A percentile compares a stretch with the other conserved stretches of the same genome.
These are phyloP conservation scores for Leishmania guyanensis DNA, from an alignment of 208 protist species.

Conservation along the genomic window DNA sequence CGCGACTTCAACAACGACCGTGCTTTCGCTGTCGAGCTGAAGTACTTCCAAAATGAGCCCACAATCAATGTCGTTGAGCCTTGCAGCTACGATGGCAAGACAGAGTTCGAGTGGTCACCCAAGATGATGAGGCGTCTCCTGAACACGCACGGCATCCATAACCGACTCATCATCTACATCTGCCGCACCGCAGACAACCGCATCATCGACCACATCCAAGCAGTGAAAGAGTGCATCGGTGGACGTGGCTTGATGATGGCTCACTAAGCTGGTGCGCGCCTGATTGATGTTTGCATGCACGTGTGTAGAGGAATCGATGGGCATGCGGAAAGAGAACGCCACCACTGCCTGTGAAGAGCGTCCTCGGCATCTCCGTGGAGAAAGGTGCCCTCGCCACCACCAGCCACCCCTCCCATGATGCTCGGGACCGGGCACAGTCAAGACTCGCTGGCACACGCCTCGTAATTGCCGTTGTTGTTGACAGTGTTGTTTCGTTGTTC, in stretches of 20 bases:
- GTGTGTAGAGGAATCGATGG: background rate
- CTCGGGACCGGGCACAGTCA: background rate
- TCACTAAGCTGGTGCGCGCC: conserved; percentile 38
- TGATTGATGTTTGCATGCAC: background rate
- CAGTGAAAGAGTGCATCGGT: conserved; percentile 85
- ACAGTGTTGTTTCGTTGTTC: conserved; percentile 1
- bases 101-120: conserved; percentile 92
- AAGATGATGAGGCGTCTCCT: conserved; percentile 91
- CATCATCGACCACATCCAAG: conserved; percentile 91
- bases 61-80: conserved; percentile 91
- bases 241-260: conserved; percentile 90
- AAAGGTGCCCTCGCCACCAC: background rate
- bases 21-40: conserved; percentile 91
- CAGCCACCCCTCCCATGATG: background rate
- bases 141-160: conserved; percentile 88
- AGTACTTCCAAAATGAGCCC: conserved; percentile 90
- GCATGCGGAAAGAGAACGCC: background rate
- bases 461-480: conserved; percentile 8
- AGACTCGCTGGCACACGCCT: background rate
- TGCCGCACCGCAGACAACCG: conserved; percentile 87
- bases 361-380: background rate
- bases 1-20: conserved; percentile 93
- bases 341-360: background rate
- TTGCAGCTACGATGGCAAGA: conserved; percentile 85
- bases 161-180: conserved; percentile 85